A percentile compares a stretch with the other conserved stretches of the same genome.
phyloP scores from a whole-genome alignment of 2,329 filamentous ascomycete genomes.

The Fusarium tricinctum region DNA sequence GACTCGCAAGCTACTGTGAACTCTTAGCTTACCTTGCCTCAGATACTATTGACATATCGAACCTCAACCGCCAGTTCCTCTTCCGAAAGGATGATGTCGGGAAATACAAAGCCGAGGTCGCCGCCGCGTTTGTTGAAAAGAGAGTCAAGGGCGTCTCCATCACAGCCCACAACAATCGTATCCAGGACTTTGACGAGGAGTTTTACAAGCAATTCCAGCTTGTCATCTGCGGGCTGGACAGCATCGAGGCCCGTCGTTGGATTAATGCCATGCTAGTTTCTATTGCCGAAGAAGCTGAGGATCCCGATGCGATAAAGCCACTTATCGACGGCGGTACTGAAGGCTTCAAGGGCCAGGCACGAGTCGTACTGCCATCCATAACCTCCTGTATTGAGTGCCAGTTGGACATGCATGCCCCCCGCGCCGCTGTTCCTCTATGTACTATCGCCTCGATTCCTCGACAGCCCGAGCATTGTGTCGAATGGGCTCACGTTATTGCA shows the following conservation, averaged over 20 bases:
- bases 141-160: constrained; percentile 92
- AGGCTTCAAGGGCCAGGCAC: constrained; percentile 96
- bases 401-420: constrained; percentile 97
- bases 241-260: constrained; percentile 97
- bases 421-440: constrained; percentile 95
- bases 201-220: constrained; percentile 99
- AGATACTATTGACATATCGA: constrained; percentile 99
- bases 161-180: constrained; percentile 92
- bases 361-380: constrained; percentile 91
- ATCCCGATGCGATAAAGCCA: constrained; percentile 89
- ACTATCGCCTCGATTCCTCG: constrained; percentile 96
- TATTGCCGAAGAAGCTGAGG: constrained; percentile 83
- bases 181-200: constrained; percentile 95
- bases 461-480: constrained; percentile 97
- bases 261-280: constrained; percentile 94
- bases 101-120: constrained; percentile 92
- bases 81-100: constrained; percentile 94
- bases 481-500: constrained; percentile 98
- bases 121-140: constrained; percentile 89
- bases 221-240: constrained; percentile 94
- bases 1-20: background rate
- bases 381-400: constrained; percentile 99
- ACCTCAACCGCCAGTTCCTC: constrained; percentile 96
- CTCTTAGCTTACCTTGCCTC: constrained; percentile 30
- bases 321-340: constrained; percentile 97